Base-by-base conservation (phyloP, 1,284 basidiomycete genomes). In the Leccinum pallidistipes region DNA sequence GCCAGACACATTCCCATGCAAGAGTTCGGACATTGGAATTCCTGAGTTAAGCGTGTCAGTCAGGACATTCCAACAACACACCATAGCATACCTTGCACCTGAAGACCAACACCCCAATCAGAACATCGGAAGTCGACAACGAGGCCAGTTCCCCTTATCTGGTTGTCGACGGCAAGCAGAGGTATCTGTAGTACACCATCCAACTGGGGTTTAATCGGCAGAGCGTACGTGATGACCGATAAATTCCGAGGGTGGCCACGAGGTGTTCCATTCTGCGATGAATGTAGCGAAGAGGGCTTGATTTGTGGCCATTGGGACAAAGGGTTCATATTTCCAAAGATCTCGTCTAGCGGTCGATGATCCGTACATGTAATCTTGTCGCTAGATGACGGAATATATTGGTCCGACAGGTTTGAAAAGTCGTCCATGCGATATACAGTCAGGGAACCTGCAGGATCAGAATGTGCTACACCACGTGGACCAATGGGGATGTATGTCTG, bases 291-390 rank as follows among this genome's bases (percentile, higher is more conserved):
- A 55, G 36, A 32, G 14, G 61, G 53, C 49, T 43, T 60, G 43
- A 59, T 8, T n/a, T 38, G 60, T 10, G 60, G 36, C 56, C n/a
- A 50, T 6, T 32, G n/a, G 1, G 56, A 53, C 2, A 55, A 27
- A 34, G 61, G 24, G n/a, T 29, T 53, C 14, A 52, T 14, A 14
- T 29, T 47, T 12, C 58, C 68, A 49, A 73, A 73, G 31, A 71
- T 71, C 10, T 71, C 66, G 32, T 71, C 71, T 5, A 71, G 63
- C 14, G 70, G 69, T 11, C 69, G 65, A 61, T 71, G 69, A 34
- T 71, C 63, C 32, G 68, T 57, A 40, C 70, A 72, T 32, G 69
- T 73, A 51, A 71, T 67, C 60, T 59, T 71, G 70, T 71, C 69
- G 54, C 61, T 69, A 14, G 69, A 71, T 32, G 71, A 73, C 9